These are phyloP conservation scores for Acacia acuminata DNA, from an alignment of 306 rosid genomes.

Conservation along the genomic window DNA sequence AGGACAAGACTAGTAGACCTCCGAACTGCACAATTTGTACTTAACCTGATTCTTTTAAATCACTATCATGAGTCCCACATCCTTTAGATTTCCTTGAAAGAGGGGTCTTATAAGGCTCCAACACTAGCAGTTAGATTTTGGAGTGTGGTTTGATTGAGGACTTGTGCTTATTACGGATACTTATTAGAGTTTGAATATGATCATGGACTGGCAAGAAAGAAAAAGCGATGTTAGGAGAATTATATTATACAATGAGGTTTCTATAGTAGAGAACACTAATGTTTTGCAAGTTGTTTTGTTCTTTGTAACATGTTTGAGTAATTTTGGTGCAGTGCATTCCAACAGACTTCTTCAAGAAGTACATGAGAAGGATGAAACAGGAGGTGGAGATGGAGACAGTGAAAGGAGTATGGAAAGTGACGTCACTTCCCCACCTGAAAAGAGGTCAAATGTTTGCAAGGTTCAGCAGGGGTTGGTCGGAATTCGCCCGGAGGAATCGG, in stretches of 20 bases:
- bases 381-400: background rate
- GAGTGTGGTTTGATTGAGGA: too few species aligned
- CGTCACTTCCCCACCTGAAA: too few species aligned
- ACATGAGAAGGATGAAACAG: background rate
- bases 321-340: slow-evolving; percentile 1
- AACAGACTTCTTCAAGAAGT: background rate
- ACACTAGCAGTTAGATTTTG: too few species aligned
- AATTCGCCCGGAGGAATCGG: too few species aligned
- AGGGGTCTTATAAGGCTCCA: too few species aligned
- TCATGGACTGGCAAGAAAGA: background rate
- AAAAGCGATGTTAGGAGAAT: background rate
- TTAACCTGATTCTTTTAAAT: background rate
- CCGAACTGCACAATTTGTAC: background rate
- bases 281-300: background rate
- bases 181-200: too few species aligned
- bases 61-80: background rate
- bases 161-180: too few species aligned
- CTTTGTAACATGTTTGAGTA: background rate
- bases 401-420: too few species aligned
- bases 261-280: background rate
- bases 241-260: background rate
- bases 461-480: too few species aligned
- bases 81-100: too few species aligned
- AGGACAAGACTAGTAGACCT: background rate
- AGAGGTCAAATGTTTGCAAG: too few species aligned